These are phyloP conservation scores for Chlamydomonas applanata DNA, from an alignment of 139 green algal genomes.

Conservation along the genomic window DNA sequence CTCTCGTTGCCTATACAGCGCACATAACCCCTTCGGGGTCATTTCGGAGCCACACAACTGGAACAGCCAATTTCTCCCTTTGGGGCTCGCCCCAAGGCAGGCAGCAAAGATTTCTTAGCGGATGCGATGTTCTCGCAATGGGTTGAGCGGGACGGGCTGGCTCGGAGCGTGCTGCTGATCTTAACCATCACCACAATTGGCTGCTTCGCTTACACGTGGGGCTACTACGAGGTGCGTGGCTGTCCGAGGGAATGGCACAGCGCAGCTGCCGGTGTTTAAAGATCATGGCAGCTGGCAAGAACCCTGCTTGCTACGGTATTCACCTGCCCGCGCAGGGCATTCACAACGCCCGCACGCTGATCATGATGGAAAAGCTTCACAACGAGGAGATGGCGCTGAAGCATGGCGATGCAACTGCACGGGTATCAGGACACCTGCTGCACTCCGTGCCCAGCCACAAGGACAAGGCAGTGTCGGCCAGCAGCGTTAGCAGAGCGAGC, in stretches of 20 bases:
- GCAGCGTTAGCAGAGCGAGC: too few species aligned
- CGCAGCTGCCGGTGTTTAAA: background rate
- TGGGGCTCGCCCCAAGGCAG: too few species aligned
- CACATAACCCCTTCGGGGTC: too few species aligned
- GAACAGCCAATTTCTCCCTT: too few species aligned
- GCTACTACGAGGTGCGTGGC: constrained; percentile 10
- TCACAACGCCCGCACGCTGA: background rate
- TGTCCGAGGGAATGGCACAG: background rate
- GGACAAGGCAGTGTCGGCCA: too few species aligned
- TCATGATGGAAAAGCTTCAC: background rate
- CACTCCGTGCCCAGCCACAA: too few species aligned
- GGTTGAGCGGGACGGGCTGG: constrained; percentile 11
- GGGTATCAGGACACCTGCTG: too few species aligned
- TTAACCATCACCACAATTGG: constrained; percentile 2
- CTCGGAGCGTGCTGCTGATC: background rate
- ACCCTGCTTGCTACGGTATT: background rate
- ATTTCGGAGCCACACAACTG: too few species aligned
- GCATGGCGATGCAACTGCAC: too few species aligned
- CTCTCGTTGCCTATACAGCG: too few species aligned
- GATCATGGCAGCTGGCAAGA: background rate
- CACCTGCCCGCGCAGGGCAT: background rate
- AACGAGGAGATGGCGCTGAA: background rate
- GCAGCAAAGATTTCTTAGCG: too few species aligned
- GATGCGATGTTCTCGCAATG: background rate
- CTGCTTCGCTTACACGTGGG: constrained; percentile 18